Conservation (phyloP, 345 rosid species). For the Salix koriyanagi region DNA sequence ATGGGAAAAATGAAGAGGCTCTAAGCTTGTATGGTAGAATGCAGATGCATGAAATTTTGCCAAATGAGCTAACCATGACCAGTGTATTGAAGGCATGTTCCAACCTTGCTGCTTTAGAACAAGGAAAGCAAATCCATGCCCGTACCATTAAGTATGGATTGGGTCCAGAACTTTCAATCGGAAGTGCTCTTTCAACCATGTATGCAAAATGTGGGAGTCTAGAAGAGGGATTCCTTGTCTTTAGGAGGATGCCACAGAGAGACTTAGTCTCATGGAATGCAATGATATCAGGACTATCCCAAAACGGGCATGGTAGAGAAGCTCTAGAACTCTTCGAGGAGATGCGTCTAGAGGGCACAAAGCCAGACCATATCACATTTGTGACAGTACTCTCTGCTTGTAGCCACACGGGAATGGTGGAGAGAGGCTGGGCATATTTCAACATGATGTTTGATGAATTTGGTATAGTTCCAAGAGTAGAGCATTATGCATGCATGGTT, state of each 20-base stretch:
- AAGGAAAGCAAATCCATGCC: conserved; percentile 29
- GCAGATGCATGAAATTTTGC: conserved; percentile 22
- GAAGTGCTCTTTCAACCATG: conserved; percentile 31
- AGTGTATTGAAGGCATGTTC: conserved; percentile 31
- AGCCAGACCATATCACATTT: conserved; percentile 28
- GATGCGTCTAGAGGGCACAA: conserved; percentile 20
- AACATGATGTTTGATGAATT: conserved; percentile 24
- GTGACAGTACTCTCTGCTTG: conserved; percentile 31
- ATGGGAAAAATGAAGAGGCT: conserved; percentile 26
- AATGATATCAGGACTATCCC: conserved; percentile 32
- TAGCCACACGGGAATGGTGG: conserved; percentile 32
- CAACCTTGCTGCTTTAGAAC: conserved; percentile 23
- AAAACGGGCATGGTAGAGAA: conserved; percentile 22
- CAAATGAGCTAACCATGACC: conserved; percentile 31
- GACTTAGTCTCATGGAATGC: conserved; percentile 32
- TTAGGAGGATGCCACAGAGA: conserved; percentile 19
- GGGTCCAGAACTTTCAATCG: conserved; percentile 4
- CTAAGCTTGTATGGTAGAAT: conserved; percentile 19
- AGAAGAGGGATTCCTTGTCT: conserved; percentile 15
- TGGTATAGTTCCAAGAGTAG: conserved; percentile 19
- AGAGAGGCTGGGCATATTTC: conserved; percentile 18
- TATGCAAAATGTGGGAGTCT: conserved; percentile 29
- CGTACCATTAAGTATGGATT: conserved; percentile 24
- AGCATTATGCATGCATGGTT: conserved; percentile 32
- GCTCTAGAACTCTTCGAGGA: conserved; percentile 29